phyloP scores from a whole-genome alignment of 495 filamentous ascomycete species.

The Annulohypoxylon nitens region DNA sequence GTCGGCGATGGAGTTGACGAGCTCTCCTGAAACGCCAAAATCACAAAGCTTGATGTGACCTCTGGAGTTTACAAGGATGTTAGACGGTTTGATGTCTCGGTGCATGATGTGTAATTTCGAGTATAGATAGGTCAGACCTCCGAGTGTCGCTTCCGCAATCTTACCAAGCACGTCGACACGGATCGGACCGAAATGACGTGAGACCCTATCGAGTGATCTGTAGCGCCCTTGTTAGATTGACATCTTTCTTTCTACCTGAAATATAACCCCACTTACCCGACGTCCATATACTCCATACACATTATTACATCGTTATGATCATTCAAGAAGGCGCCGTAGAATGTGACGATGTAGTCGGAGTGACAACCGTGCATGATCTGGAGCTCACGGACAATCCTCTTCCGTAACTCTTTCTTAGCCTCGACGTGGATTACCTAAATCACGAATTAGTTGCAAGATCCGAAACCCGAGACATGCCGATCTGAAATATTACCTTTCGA shows the following conservation, averaged over 20 bases:
- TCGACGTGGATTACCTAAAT: constrained; percentile 95
- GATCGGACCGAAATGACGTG: constrained; percentile 92
- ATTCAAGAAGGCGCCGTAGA: constrained; percentile 97
- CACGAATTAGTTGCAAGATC: constrained; percentile 6
- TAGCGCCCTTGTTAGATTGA: constrained; percentile 53
- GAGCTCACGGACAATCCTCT: constrained; percentile 94
- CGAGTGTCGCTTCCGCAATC: constrained; percentile 96
- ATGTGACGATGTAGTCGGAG: constrained; percentile 94
- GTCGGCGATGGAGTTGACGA: constrained; percentile 96
- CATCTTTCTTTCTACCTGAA: background rate
- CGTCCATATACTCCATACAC: constrained; percentile 99
- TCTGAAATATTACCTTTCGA: constrained; percentile 77
- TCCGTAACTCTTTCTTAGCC: constrained; percentile 94
- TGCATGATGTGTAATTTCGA: constrained; percentile 97
- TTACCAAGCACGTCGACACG: constrained; percentile 99
- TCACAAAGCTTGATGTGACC: constrained; percentile 98
- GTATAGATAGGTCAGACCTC: constrained; percentile 94
- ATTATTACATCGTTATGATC: constrained; percentile 96
- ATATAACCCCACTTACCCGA: constrained; percentile 76
- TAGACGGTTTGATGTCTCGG: constrained; percentile 98
- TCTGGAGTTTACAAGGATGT: constrained; percentile 92
- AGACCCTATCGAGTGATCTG: constrained; percentile 94
- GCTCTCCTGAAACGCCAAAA: constrained; percentile 95
- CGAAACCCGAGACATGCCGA: background rate
- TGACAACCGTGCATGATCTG: constrained; percentile 99